Base-by-base conservation (phyloP, 331 rosid species). In the Pyrus hybrid region DNA sequence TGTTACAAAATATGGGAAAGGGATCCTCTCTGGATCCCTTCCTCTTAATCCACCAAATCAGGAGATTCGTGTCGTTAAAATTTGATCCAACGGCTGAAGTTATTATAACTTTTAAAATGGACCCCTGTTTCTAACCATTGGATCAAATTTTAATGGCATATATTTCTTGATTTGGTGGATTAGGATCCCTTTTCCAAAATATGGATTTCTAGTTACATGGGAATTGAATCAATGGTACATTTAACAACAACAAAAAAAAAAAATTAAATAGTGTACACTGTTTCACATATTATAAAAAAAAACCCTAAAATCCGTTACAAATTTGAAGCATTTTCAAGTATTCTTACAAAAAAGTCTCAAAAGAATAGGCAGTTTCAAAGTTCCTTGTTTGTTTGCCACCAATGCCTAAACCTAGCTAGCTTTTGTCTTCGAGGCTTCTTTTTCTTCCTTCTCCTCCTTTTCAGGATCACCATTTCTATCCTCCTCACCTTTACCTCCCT, bases 401-500 rank as follows among this genome's bases (percentile, higher is more conserved):
- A 12, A 60, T 5, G 32, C 76, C 85, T 1, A 37, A 37, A 47
- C 20, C 79, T 81, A 16, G 54, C 8, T 2, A 49, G 21, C 9
- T 57, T 57, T 21, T 57, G 2, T 25, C 79, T 82, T 30, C 68
- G 86, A 6, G 86, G 82, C 53, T 73, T 74, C 73, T 76, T 77
- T n/a, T 68, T 72, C 76, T 85, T 37, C 45, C 2, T 79, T 9
- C 70, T 82, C 72, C 77, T 81, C 75, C 72, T 75, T 68, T 68
- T 56, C 61, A 63, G 9, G 43, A 61, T 65, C 25, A 28, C 58
- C 80, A 41, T 23, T 64, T 49, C 69, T 49, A 22, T 77, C 65
- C 23, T 82, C 79, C 72, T 79, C 22, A 28, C 56, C 83, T 58
- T 74, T 69, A 56, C 76, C 65, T 57, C 47, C 75, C 67, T 74